A percentile compares a stretch with the other conserved stretches of the same genome.
Evolutionary conservation across 2,329 filamentous ascomycete species (phyloP).

Genomic region (Huntiella omanensis): DNA sequence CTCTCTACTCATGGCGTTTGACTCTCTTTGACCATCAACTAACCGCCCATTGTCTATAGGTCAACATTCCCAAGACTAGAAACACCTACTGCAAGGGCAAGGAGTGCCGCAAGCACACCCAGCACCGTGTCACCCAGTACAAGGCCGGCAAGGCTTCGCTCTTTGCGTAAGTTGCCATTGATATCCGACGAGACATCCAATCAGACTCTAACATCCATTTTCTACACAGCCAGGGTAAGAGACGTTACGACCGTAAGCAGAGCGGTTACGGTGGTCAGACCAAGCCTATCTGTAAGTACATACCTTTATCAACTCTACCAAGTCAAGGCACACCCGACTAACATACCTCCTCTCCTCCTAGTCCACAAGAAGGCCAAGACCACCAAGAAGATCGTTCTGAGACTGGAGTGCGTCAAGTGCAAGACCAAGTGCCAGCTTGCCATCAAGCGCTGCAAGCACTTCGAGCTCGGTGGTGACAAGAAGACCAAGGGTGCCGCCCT

Average conservation of each 20-base stretch:
- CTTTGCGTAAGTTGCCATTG: conserved; percentile 37
- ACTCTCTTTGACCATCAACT: too few relatives aligned
- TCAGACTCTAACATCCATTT: conserved; percentile 1
- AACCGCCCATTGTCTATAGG: conserved; percentile 28
- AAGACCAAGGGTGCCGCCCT: conserved; percentile 99
- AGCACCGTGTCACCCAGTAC: conserved; percentile 92
- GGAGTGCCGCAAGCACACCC: conserved; percentile 80
- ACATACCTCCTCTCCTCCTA: background rate
- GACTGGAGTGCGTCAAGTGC: conserved; percentile 93
- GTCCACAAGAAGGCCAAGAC: conserved; percentile 99
- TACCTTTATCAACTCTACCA: background rate
- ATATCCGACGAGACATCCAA: background rate
- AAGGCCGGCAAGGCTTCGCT: conserved; percentile 93
- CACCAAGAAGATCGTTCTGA: conserved; percentile 98
- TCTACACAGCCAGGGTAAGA: conserved; percentile 62
- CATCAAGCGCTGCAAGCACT: conserved; percentile 99
- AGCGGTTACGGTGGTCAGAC: conserved; percentile 99
- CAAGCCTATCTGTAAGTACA: conserved; percentile 60
- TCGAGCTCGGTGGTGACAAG: conserved; percentile 99
- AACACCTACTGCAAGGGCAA: conserved; percentile 96
- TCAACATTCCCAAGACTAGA: conserved; percentile 97
- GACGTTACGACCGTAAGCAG: conserved; percentile 98
- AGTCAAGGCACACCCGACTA: too few relatives aligned
- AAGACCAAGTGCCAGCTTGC: conserved; percentile 97
- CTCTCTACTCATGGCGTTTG: too few relatives aligned